These are phyloP conservation scores for Arthrobotrys musiformis DNA, from an alignment of 2,329 filamentous ascomycete species.

Conservation along the genomic window DNA sequence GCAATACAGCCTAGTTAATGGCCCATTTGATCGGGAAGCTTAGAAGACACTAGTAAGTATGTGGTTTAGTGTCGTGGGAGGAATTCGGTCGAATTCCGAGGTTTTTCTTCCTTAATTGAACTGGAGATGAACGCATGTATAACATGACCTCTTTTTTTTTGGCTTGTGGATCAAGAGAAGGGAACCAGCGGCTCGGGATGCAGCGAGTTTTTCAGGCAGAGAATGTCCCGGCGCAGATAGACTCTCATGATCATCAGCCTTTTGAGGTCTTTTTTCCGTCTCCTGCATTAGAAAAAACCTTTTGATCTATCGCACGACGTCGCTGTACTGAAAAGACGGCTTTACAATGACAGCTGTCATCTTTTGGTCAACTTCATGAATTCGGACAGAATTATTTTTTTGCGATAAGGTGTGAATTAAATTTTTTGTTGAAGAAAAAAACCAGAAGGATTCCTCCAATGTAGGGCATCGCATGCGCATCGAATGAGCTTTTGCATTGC, in stretches of 20 bases:
- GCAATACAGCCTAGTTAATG: constrained; percentile 10
- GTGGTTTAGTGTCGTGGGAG: constrained; percentile 28
- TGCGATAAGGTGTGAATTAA: neutral
- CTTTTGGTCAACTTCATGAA: neutral
- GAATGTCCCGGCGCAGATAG: neutral
- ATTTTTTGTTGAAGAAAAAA: neutral
- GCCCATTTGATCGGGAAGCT: neutral
- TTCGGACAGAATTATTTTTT: neutral
- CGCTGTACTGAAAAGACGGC: neutral
- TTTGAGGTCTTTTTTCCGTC: neutral
- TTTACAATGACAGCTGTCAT: constrained; percentile 19
- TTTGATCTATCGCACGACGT: constrained; percentile 1
- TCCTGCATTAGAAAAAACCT: neutral
- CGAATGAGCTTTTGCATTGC: constrained; percentile 52
- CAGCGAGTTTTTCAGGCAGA: neutral
- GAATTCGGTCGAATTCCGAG: constrained; percentile 53
- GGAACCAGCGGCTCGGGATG: neutral
- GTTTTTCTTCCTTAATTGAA: constrained; percentile 12
- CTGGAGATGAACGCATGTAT: constrained; percentile 32
- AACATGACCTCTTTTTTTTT: constrained; percentile 13
- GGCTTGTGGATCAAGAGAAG: neutral
- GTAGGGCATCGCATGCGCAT: constrained; percentile 52
- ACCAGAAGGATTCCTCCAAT: constrained; percentile 6
- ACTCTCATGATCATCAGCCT: constrained; percentile 42
- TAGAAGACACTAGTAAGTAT: neutral